Evolutionary conservation across 441 rosid genomes (phyloP).

Genomic region (Bocquillonia castaneifolia): DNA sequence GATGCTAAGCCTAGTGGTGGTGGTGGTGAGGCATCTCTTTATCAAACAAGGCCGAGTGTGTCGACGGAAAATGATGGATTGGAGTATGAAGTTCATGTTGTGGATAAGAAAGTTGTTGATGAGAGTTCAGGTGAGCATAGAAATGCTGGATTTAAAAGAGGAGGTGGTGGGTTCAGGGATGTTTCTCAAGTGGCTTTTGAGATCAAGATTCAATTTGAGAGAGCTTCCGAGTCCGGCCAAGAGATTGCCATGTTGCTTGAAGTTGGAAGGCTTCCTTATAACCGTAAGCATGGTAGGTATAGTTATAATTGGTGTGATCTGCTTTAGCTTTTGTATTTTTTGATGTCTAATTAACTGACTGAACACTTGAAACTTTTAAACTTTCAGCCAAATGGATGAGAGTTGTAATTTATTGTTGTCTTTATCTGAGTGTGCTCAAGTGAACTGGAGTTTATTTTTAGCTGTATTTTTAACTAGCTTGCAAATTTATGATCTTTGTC

Average conservation of each 20-base stretch:
- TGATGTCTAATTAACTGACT: neutral
- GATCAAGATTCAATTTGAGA: constrained; percentile 62
- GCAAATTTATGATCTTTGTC: constrained; percentile 22
- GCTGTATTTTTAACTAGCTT: neutral
- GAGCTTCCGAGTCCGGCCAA: constrained; percentile 73
- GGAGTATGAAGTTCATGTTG: constrained; percentile 51
- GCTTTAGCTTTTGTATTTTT: neutral
- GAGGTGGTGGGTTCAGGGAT: constrained; percentile 37
- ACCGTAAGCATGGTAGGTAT: constrained; percentile 66
- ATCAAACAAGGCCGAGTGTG: constrained; percentile 57
- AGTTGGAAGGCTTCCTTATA: constrained; percentile 71
- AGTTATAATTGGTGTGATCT: constrained; percentile 24
- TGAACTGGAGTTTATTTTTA: neutral
- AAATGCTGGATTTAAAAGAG: constrained; percentile 28
- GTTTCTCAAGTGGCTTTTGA: constrained; percentile 58
- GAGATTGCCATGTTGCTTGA: constrained; percentile 83
- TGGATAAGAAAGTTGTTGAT: constrained; percentile 63
- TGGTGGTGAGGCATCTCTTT: constrained; percentile 42
- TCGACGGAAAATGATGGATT: constrained; percentile 31
- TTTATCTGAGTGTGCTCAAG: neutral
- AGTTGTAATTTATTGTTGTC: neutral
- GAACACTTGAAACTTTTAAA: neutral
- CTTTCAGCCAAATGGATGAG: too few relatives aligned
- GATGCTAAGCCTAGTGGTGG: constrained; percentile 28
- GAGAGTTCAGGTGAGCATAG: constrained; percentile 43